Percentiles rank a stretch among this genome's conserved stretches.
These are phyloP conservation scores for Aspergillus spinulosporus DNA, from an alignment of 2,329 filamentous ascomycete genomes.

Conservation along the genomic window DNA sequence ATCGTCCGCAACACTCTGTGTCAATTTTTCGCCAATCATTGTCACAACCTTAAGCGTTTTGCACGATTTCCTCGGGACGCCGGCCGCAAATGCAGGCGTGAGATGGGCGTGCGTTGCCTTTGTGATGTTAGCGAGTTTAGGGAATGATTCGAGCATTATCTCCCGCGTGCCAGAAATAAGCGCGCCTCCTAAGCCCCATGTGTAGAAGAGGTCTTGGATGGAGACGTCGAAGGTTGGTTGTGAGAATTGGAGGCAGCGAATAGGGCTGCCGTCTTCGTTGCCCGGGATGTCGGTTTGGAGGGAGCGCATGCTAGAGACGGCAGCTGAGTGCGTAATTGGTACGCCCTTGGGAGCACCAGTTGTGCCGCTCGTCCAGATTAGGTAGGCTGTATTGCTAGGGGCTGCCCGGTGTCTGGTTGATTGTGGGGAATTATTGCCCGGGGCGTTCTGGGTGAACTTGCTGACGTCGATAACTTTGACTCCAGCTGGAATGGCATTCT, in stretches of 20 bases:
- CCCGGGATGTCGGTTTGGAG: constrained; percentile 34
- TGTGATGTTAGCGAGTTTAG: constrained; percentile 28
- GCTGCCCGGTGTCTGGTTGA: constrained; percentile 6
- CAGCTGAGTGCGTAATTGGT: constrained; percentile 39
- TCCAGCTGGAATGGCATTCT: constrained; percentile 28
- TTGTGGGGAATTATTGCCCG: not conserved
- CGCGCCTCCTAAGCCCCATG: constrained; percentile 31
- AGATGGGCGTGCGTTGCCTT: constrained; percentile 34
- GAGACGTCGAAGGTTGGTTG: constrained; percentile 45
- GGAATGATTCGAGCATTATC: constrained; percentile 32
- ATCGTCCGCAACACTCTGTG: constrained; percentile 35
- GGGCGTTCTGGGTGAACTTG: constrained; percentile 15
- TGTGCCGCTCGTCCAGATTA: constrained; percentile 45
- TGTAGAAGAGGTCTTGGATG: constrained; percentile 37
- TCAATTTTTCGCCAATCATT: constrained; percentile 39
- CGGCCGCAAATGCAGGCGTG: constrained; percentile 36
- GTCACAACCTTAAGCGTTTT: constrained; percentile 35
- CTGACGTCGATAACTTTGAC: constrained; percentile 34
- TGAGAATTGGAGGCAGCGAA: constrained; percentile 42
- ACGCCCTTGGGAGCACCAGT: constrained; percentile 44
- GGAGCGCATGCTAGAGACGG: constrained; percentile 38
- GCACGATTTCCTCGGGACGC: constrained; percentile 29
- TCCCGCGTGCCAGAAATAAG: constrained; percentile 31
- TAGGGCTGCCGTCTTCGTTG: constrained; percentile 26
- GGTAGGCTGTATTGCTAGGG: constrained; percentile 31